Base-by-base conservation (phyloP, 192 early-diverging fungal genomes). In the Linnemannia exigua region DNA sequence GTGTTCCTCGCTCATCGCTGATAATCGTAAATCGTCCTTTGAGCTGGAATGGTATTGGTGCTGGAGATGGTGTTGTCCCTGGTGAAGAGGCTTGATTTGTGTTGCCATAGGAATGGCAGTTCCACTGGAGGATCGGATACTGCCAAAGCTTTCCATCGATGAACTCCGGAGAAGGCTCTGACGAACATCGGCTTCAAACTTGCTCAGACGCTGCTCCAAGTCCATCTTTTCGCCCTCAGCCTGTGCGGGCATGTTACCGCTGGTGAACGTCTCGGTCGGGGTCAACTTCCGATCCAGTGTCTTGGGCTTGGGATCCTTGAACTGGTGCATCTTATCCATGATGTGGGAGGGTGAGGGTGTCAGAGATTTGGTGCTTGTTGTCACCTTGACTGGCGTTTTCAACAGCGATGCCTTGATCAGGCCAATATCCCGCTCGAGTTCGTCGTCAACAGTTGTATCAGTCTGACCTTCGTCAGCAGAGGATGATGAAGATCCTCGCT, bases 141-240 rank as follows among this genome's bases (percentile, higher is more conserved):
- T 86, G 48, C 67, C 67, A 47, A 86, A 80, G 38, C 84, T 86
- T 22, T 86, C 84, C 38, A 86, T 77, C 5, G 84, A 86, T 1
- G 48, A 66, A 44, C 48, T 86, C 5, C 79, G 74, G 12, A 80
- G 28, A 0, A 86, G 61, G 36, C 84, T 86, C 50, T 86, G 74
- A 38, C 84, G 84, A n/a, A 86, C 75, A 51, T 86, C 84, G 5
- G 84, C 73, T 41, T 86, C 84, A 69, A 86, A 86, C 54, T 76
- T 79, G 48, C 79, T 86, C 12, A 86, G 76, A 14, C 84, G 61
- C 67, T 86, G 78, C 36, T 79, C 84, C 28, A 86, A 33, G 31
- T 86, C 84, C 75, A 80, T 44, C 70, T 79, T 79, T 0, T 86
- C 84, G n/a, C 12, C 46, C 17, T 86, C 78, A 0, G 69, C 25